Conservation (phyloP, 164 flowering plant species). For the Brasenia schreberi region DNA sequence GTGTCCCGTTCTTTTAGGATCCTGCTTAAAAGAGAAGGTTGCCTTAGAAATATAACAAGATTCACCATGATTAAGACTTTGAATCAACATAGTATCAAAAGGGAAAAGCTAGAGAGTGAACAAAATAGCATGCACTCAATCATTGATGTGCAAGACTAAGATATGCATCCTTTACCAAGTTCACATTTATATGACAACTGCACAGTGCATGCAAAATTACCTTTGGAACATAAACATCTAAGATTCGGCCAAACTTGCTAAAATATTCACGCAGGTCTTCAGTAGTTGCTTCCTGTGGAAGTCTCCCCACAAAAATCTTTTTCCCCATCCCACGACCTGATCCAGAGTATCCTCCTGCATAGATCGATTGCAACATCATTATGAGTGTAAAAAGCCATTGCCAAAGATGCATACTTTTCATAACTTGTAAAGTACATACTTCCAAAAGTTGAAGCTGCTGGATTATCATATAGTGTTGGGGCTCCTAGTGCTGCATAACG, state of each 20-base stretch:
- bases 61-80: too few relatives aligned
- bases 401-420: too few relatives aligned
- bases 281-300: constrained; percentile 83
- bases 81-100: too few relatives aligned
- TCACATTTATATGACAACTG: neutral
- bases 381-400: neutral
- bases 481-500: constrained; percentile 97
- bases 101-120: neutral
- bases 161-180: neutral
- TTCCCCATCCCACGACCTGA: constrained; percentile 57
- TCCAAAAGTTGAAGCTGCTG: constrained; percentile 52
- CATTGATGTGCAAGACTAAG: neutral
- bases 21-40: constrained; percentile 27
- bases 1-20: constrained; percentile 93
- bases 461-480: constrained; percentile 90
- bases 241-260: constrained; percentile 87
- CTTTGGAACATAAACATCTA: constrained; percentile 94
- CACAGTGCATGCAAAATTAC: constrained; percentile 21
- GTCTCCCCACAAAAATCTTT: constrained; percentile 95
- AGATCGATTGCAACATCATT: too few relatives aligned
- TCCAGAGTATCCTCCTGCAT: constrained; percentile 33
- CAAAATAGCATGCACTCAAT: neutral
- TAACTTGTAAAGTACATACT: constrained; percentile 32
- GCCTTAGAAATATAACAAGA: constrained; percentile 3
- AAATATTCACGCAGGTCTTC: constrained; percentile 89